phyloP scores from a whole-genome alignment of 2,329 filamentous ascomycete genomes.

The Pestalotiopsis sp. region DNA sequence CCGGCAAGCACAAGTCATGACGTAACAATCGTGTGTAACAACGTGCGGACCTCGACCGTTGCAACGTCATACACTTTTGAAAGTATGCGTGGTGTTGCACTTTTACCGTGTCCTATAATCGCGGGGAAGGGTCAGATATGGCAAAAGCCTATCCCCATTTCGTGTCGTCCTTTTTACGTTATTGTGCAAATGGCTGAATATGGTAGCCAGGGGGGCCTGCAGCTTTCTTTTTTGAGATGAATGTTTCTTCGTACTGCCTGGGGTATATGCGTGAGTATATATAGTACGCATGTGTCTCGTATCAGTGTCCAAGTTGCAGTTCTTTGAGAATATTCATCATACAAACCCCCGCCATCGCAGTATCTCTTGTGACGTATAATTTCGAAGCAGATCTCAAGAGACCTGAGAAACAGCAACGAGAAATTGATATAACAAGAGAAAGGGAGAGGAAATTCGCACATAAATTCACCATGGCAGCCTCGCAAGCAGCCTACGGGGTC shows the following conservation, averaged over 20 bases:
- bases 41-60: background rate
- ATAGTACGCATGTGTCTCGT: background rate
- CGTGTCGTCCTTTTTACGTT: background rate
- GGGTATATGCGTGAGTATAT: background rate
- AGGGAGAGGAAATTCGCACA: background rate
- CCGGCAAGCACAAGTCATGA: constrained; percentile 6
- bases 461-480: constrained; percentile 49
- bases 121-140: background rate
- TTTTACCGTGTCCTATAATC: background rate
- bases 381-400: too few relatives aligned
- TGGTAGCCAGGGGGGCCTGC: background rate
- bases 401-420: too few relatives aligned
- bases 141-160: too few relatives aligned
- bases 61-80: constrained; percentile 7
- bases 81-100: background rate
- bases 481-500: constrained; percentile 65
- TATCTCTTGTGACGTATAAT: too few relatives aligned
- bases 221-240: background rate
- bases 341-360: too few relatives aligned
- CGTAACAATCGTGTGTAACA: constrained; percentile 6
- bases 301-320: too few relatives aligned
- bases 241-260: too few relatives aligned
- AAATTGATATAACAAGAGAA: background rate
- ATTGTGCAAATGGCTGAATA: background rate
- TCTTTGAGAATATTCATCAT: too few relatives aligned